These are phyloP conservation scores for Neonectria ditissima DNA, from an alignment of 2,329 filamentous ascomycete genomes.

Conservation along the genomic window DNA sequence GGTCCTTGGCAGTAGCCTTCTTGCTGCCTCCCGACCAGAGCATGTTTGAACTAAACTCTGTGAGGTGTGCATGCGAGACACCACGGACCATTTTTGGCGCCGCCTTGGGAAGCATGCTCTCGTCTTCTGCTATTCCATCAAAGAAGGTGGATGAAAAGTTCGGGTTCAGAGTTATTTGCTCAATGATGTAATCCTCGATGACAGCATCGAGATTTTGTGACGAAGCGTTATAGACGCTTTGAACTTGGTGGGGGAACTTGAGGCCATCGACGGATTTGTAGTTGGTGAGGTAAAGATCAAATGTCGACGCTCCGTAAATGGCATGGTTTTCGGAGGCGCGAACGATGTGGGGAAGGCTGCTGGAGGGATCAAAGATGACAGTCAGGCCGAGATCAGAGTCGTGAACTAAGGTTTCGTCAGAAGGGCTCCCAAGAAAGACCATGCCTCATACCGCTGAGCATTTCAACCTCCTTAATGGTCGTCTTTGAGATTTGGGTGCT, in stretches of 20 bases:
- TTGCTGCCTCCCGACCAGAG: slow-evolving; percentile 22
- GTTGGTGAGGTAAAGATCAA: slow-evolving; percentile 26
- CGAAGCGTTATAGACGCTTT: slow-evolving; percentile 26
- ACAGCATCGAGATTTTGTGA: slow-evolving; percentile 11
- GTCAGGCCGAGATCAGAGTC: background rate
- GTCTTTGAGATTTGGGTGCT: background rate
- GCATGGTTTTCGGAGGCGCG: slow-evolving; percentile 24
- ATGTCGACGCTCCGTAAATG: slow-evolving; percentile 4
- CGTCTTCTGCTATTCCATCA: background rate
- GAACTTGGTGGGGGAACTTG: slow-evolving; percentile 25
- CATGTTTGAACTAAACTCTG: slow-evolving; percentile 31
- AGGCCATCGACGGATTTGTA: slow-evolving; percentile 22
- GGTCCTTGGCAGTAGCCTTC: slow-evolving; percentile 3
- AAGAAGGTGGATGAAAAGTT: slow-evolving; percentile 3
- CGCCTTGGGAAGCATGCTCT: slow-evolving; percentile 17
- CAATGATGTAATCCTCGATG: slow-evolving; percentile 29
- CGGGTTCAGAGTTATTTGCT: slow-evolving; percentile 8
- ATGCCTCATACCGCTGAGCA: slow-evolving; percentile 13
- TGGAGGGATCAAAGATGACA: slow-evolving; percentile 16
- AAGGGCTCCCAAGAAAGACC: background rate
- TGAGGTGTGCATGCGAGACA: slow-evolving; percentile 18
- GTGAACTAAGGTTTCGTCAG: slow-evolving; percentile 14
- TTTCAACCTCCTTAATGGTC: slow-evolving; percentile 14
- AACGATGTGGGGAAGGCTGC: slow-evolving; percentile 24
- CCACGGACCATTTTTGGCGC: background rate